Base-by-base conservation (phyloP, 192 early-diverging fungal genomes). In the Dimargaris xerosporica region DNA sequence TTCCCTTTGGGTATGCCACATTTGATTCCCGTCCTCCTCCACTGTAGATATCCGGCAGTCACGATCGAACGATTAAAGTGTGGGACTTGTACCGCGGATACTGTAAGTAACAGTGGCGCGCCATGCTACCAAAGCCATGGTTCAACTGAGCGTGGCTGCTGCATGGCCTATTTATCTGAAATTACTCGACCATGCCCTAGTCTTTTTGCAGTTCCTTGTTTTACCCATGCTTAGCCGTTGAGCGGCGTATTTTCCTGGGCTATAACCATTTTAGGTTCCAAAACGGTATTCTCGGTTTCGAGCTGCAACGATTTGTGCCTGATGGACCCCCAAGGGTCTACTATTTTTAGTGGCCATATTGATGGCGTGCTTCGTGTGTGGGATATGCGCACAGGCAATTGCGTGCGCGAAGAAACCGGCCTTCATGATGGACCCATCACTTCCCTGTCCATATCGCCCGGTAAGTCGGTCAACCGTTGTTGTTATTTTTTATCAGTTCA, bases 51-150 rank as follows among this genome's bases (percentile, higher is more conserved):
- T 89, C 91, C 7, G 93, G 91, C 62, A 95, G 92, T 62, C 93
- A 98, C 67, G 95, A 98, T 71, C 76, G 93, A 26, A 95, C 93
- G 0, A 80, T 98, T 39, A 98, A 98, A 73, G 77, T 95, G 7
- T 98, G 93, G 93, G 95, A 98, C 75, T 70, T 93, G 47, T 75
- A 78, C 67, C 87, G 85, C 66, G 93, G 93, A 59, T 87, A 88
- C 66, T 96, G 92, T 81, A 74, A 51, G 83, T 73, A 39, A 15
- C 43, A 23, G 42, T 39, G 34, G 34, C 34, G 34, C 7, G 34
- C 7, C 34, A 7, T 39, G 34, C 7, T 7, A 7, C 34, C 34
- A 39, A 7, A 39, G 34, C 34, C 3, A 39, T 39, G 34, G 34
- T 39, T 39, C 7, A 39, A 39, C 2, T 5, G 34, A 39, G 34